Base-by-base conservation (phyloP, 2,329 filamentous ascomycete species). In the Botrytis squamosa region DNA sequence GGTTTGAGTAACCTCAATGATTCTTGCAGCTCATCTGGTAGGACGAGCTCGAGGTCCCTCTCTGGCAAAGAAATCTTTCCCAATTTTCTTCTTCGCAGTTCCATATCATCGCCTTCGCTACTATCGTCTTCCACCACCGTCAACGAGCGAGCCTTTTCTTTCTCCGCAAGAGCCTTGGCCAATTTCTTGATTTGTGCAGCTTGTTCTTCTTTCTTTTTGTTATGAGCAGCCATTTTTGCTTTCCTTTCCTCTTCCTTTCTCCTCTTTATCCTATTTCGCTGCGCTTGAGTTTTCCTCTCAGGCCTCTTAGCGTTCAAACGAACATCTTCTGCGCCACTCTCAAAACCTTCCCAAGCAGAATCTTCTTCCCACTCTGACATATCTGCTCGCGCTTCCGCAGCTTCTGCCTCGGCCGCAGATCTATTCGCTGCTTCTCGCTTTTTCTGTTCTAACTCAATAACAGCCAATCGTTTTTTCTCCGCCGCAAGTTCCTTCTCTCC, bases 331-430 rank as follows among this genome's bases (percentile, higher is more conserved):
- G 88, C 89, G 73, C 93, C 94, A 81, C 93, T 97, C 84, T 97
- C 91, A 77, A 94, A 90, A 0, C 93, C 93, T 82, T 95, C 95
- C 94, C 94, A 98, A 22, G 93, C 94, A 65, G 93, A 96, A 81
- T 97, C 95, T 79, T 95, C 93, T 74, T 97, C 94, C 86, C 89
- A 95, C 81, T 90, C 89, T 0, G 89, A 91, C 74, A 92, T 80
- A 68, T 91, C 87, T 4, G 88, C 88, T 66, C 87, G 89, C 75
- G 89, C 88, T 79, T 93, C 90, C 0, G 90, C 91, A 25, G 93
- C 92, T 68, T 94, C 92, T 3, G 92, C 91, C 77, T 92, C 89
- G 3, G 92, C 93, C 29, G 91, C 90, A 16, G 92, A 95, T 60
- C 85, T 85, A 20, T 89, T 89, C 0, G 91, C 88, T 29, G 92